These are phyloP conservation scores for Gaertneriomyces semiglobifer DNA, from an alignment of 192 early-diverging fungal species.

Conservation along the genomic window DNA sequence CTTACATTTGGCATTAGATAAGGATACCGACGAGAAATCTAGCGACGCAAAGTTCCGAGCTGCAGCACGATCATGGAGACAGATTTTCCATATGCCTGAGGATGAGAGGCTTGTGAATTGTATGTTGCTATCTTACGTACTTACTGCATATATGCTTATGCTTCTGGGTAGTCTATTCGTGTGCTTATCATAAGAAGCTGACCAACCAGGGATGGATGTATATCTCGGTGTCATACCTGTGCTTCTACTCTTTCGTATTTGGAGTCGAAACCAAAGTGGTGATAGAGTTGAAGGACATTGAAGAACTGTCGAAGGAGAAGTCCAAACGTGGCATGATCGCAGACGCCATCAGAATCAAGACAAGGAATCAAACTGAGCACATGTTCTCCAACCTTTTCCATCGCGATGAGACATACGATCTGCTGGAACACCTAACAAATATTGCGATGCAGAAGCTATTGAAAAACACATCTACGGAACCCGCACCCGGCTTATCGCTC, in stretches of 20 bases:
- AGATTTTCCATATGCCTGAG: slow-evolving; percentile 77
- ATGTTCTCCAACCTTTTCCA: slow-evolving; percentile 93
- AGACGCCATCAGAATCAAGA: slow-evolving; percentile 82
- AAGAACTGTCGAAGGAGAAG: slow-evolving; percentile 80
- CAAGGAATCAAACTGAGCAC: slow-evolving; percentile 78
- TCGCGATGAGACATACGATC: slow-evolving; percentile 93
- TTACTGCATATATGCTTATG: not conserved
- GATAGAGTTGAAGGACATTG: slow-evolving; percentile 88
- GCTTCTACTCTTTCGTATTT: slow-evolving; percentile 93
- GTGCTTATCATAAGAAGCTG: slow-evolving; percentile 76
- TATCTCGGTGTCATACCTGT: slow-evolving; percentile 85
- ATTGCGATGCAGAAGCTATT: slow-evolving; percentile 84
- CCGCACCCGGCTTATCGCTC: slow-evolving; percentile 54
- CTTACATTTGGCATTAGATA: slow-evolving; percentile 42
- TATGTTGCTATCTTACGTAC: slow-evolving; percentile 28
- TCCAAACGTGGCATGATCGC: slow-evolving; percentile 87
- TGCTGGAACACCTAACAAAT: slow-evolving; percentile 86
- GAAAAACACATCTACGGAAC: slow-evolving; percentile 72
- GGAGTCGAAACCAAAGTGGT: slow-evolving; percentile 89
- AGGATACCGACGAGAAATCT: slow-evolving; percentile 73
- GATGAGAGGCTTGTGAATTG: slow-evolving; percentile 89
- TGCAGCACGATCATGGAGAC: slow-evolving; percentile 82
- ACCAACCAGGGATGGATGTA: slow-evolving; percentile 98
- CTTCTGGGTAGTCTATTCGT: slow-evolving; percentile 71
- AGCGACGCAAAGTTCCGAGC: slow-evolving; percentile 82